Evolutionary conservation across 2,329 filamentous ascomycete genomes (phyloP), one percentile per base, ranked within the genome.

Genomic region (Pezicula carpinea): DNA sequence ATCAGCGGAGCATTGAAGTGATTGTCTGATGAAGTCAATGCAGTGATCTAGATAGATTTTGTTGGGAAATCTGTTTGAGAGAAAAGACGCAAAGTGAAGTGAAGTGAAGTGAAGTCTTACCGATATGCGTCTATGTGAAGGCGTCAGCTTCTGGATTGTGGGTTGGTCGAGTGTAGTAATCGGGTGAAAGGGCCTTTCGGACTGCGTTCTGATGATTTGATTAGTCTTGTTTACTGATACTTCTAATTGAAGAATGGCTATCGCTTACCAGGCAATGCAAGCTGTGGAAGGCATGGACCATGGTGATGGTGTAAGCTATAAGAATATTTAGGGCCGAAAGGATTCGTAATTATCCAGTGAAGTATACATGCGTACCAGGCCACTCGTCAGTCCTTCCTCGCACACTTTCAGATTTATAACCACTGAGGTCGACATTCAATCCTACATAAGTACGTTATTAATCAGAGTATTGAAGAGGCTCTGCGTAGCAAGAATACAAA

Each of bases 1-100:
- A 42, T 32, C 39, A 29, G 39, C 39, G 6, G 23, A 31, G n/a
- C 39, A 42, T 42, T 42, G 39, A 18, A 42, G 13, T 18, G 39
- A 26, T 18, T 42, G 39, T 26, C 22, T 14, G 13, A 42, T 29
- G 10, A 42, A 42, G 17, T 42, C 39, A 31, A 42, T 29, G n/a
- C 39, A 42, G 22, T 42, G 39, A 11, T 42, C 39, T 42, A 17
- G 11, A 18, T 11, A 38, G 11, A 18, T 11, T 17, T 38, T 14
- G n/a, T 5, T 6, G 15, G 1, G 14, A n/a, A n/a, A n/a, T n/a
- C n/a, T n/a, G n/a, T n/a, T n/a, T n/a, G n/a, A n/a, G n/a, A n/a
- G n/a, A n/a, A n/a, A n/a, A n/a, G n/a, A n/a, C n/a, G n/a, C n/a
- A n/a, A n/a, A n/a, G n/a, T n/a, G n/a, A n/a, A n/a, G n/a, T n/a